Evolutionary conservation across 495 filamentous ascomycete genomes (phyloP).

Genomic region (Podospora australis): DNA sequence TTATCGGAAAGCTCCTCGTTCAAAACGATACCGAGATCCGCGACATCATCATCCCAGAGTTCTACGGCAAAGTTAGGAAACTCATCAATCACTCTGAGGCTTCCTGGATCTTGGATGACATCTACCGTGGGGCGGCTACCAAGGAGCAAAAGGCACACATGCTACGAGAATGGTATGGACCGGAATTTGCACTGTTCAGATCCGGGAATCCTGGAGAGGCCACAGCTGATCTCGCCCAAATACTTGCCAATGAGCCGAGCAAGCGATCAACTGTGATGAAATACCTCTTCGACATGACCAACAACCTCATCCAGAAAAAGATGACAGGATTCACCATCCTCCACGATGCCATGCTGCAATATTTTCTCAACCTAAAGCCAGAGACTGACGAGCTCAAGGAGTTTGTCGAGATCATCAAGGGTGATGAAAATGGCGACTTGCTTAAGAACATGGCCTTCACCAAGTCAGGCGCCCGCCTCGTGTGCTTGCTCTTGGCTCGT

Average conservation of each 20-base stretch:
- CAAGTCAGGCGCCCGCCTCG: slow-evolving; percentile 73
- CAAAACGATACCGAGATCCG: slow-evolving; percentile 79
- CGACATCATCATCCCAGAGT: slow-evolving; percentile 84
- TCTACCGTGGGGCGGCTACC: slow-evolving; percentile 81
- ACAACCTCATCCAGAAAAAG: slow-evolving; percentile 89
- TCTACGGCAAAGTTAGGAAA: slow-evolving; percentile 85
- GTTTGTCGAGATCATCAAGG: slow-evolving; percentile 84
- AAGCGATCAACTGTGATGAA: slow-evolving; percentile 83
- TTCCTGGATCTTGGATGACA: slow-evolving; percentile 94
- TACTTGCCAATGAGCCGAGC: slow-evolving; percentile 69
- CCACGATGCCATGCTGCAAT: slow-evolving; percentile 96
- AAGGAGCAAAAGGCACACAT: slow-evolving; percentile 71
- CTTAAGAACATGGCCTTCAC: slow-evolving; percentile 96
- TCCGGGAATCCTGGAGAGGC: slow-evolving; percentile 42
- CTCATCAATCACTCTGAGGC: slow-evolving; percentile 94
- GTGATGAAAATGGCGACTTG: slow-evolving; percentile 80
- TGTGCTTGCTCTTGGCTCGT: slow-evolving; percentile 73
- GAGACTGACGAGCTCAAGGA: slow-evolving; percentile 75
- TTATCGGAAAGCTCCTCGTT: slow-evolving; percentile 89
- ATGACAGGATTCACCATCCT: slow-evolving; percentile 91
- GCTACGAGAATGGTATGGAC: slow-evolving; percentile 92
- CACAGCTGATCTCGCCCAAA: slow-evolving; percentile 56
- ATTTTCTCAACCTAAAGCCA: slow-evolving; percentile 71
- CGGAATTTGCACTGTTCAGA: slow-evolving; percentile 83
- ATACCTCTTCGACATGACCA: slow-evolving; percentile 75